phyloP scores from a whole-genome alignment of 805 yeast species.

The Candida caryicola region DNA sequence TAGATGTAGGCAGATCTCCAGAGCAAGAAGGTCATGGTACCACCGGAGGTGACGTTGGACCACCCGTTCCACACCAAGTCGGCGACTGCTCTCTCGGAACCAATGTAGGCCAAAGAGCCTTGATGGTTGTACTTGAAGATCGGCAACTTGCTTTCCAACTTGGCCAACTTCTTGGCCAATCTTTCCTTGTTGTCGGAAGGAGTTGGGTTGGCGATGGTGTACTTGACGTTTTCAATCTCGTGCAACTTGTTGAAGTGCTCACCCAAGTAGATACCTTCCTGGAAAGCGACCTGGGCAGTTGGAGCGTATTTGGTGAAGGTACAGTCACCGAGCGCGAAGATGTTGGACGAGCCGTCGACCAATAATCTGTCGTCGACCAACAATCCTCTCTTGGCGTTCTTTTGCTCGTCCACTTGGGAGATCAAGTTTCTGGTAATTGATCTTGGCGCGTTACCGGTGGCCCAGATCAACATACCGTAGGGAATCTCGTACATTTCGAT shows the following conservation, averaged over 20 bases:
- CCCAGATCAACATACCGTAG: constrained; percentile 94
- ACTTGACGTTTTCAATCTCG: constrained; percentile 57
- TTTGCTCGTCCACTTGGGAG: constrained; percentile 68
- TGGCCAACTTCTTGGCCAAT: constrained; percentile 45
- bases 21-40: constrained; percentile 82
- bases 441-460: constrained; percentile 94
- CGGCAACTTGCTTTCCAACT: constrained; percentile 41
- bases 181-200: constrained; percentile 44
- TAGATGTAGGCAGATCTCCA: constrained; percentile 94
- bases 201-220: constrained; percentile 34
- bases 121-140: constrained; percentile 82
- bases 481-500: constrained; percentile 64
- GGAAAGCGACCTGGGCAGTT: constrained; percentile 97
- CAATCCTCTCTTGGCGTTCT: constrained; percentile 86
- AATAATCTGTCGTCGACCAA: constrained; percentile 78
- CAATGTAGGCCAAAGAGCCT: constrained; percentile 94
- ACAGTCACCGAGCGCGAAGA: constrained; percentile 93
- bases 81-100: constrained; percentile 90
- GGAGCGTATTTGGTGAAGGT: constrained; percentile 90
- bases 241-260: constrained; percentile 62
- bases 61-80: constrained; percentile 79
- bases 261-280: constrained; percentile 84
- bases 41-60: constrained; percentile 78
- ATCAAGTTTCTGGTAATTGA: constrained; percentile 66
- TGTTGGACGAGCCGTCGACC: constrained; percentile 77